Base-by-base conservation (phyloP, 139 green algal species). In the Haematococcus lacustris region DNA sequence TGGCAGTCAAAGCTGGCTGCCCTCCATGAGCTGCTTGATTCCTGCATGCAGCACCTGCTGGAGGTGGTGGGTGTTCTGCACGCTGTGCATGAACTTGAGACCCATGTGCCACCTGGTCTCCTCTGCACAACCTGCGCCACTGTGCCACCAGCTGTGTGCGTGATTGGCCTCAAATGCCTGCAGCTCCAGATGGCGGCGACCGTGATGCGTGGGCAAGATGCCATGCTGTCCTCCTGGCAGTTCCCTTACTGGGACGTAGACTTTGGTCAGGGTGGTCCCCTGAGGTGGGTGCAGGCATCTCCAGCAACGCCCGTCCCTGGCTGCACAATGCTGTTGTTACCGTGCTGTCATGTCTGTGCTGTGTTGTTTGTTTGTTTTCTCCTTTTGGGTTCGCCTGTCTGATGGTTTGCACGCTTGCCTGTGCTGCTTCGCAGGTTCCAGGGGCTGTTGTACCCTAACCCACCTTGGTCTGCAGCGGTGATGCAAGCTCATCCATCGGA, bases 221-320 rank as follows among this genome's bases (percentile, higher is more conserved):
- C 73, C 41, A 78, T 83, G 66, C 13, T 83, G 39, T 73, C 67
- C 3, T 74, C 67, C 35, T 83, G 78, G 78, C 70, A 78, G 43
- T 80, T 83, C 51, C 73, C 73, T 7, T 83, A 83, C 65, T 83
- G 73, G 73, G 43, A 50, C 3, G 69, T 74, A 34, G 70, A 83
- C 38, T 83, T 80, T 61, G 78, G 78, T 0, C 9, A 9, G 21
- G 66, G 57, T 35, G 73, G 73, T 3, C 73, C 66, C 23, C 9
- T 73, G 3, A 68, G 73, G 65, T 78, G 62, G 9, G 35, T 30
- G 37, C n/a, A 33, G 41, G 41, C 67, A 59, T 62, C 7, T 33
- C 7, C 51, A 59, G 70, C 23, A 41, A 75, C 70, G 39, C 51
- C 26, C 6, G 17, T 66, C 30, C 59, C 13, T 32, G 59, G 25